These are phyloP conservation scores for Cyberlindnera lachancei DNA, from an alignment of 805 yeast species.

Conservation along the genomic window DNA sequence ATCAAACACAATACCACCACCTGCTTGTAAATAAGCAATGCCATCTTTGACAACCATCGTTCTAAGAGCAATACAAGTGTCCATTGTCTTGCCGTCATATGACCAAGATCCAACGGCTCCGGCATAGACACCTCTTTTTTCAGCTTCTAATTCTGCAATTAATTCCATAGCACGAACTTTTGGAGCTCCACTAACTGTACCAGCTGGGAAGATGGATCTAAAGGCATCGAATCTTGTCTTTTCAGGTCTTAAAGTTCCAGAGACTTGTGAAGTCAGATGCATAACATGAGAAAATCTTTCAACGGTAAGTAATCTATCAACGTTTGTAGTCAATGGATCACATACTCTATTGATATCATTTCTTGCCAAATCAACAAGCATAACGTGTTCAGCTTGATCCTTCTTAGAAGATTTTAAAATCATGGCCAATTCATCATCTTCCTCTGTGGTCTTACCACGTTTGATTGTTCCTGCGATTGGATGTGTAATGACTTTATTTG, in stretches of 20 bases:
- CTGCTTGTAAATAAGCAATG: constrained; percentile 90
- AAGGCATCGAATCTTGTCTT: constrained; percentile 94
- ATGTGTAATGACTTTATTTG: constrained; percentile 78
- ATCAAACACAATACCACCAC: constrained; percentile 97
- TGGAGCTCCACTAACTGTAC: constrained; percentile 98
- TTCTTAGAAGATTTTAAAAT: constrained; percentile 69
- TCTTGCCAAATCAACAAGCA: constrained; percentile 96
- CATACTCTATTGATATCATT: constrained; percentile 96
- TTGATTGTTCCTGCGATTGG: constrained; percentile 97
- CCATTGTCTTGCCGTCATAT: constrained; percentile 90
- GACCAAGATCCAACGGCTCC: constrained; percentile 99
- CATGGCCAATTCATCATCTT: constrained; percentile 78
- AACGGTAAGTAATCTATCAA: constrained; percentile 81
- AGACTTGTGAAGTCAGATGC: constrained; percentile 92
- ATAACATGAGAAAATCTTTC: constrained; percentile 95
- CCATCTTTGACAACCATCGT: constrained; percentile 95
- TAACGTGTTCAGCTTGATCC: constrained; percentile 96
- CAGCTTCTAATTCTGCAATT: constrained; percentile 81
- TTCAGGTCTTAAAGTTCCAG: constrained; percentile 79
- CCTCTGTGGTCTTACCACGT: constrained; percentile 86
- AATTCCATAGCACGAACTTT: constrained; percentile 95
- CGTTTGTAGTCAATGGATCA: constrained; percentile 74
- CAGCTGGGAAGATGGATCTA: constrained; percentile 97
- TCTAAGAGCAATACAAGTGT: constrained; percentile 94
- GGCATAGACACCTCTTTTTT: constrained; percentile 94